Conservation (phyloP, 139 green algal genomes). For the Micractinium sp. region DNA sequence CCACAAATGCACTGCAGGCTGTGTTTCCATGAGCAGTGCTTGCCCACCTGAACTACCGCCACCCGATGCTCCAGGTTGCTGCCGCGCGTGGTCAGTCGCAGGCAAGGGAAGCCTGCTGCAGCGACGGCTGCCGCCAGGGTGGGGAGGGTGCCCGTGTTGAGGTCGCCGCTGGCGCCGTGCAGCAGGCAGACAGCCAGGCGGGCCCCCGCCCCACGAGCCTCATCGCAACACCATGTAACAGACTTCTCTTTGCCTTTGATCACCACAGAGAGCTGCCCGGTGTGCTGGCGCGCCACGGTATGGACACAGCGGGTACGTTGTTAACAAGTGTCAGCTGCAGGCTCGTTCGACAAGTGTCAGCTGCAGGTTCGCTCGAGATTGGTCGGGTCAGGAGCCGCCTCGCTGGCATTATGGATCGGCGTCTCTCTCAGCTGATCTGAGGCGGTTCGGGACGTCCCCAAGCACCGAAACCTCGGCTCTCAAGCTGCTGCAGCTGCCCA, state of each 20-base stretch:
- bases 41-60: constrained; percentile 23
- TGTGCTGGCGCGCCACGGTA: background rate
- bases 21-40: background rate
- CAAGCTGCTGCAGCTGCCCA: too few species aligned
- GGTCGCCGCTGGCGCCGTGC: constrained; percentile 56
- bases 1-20: background rate
- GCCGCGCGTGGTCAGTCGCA: constrained; percentile 49
- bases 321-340: background rate
- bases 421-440: too few species aligned
- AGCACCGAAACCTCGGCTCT: too few species aligned
- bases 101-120: constrained; percentile 14
- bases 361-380: too few species aligned
- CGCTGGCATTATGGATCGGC: too few species aligned
- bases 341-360: too few species aligned
- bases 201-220: too few species aligned
- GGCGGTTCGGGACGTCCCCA: too few species aligned
- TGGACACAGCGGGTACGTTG: background rate
- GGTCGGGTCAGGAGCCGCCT: too few species aligned
- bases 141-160: constrained; percentile 39
- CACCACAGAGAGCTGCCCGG: background rate
- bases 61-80: constrained; percentile 41
- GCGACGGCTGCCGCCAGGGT: constrained; percentile 17
- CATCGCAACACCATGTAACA: background rate
- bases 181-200: constrained; percentile 39
- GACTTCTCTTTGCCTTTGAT: background rate